Evolutionary conservation across 1,139 yeast species (phyloP), one percentile per base, ranked within the genome.

Genomic region (Entelexis paramagnoliae): DNA sequence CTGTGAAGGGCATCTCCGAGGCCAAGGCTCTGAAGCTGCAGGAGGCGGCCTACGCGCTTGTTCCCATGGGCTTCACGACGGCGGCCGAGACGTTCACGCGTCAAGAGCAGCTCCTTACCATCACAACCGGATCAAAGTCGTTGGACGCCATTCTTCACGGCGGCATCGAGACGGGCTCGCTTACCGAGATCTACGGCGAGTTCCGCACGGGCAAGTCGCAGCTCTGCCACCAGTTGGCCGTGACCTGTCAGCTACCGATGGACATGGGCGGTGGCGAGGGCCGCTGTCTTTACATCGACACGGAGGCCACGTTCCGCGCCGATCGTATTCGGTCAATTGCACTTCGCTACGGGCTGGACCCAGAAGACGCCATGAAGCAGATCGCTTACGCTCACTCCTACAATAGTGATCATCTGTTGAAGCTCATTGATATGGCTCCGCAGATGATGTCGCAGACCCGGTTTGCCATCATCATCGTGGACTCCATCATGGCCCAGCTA

Each of bases 201-300:
- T 93, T 89, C 67, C 80, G 98, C 69, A 91, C 98, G 1, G 99
- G 99, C 48, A 91, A 91, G 67, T 87, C 96, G 6, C 99, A 91
- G 70, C 71, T 91, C 50, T 93, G 98, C 68, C 98, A 93, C 66
- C 93, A 98, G 0, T 73, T 93, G 56, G 96, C 97, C 0, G 96
- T 93, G 11, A 89, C 97, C 2, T 91, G 97, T 66, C 99, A 91
- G 68, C 72, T 91, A 54, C 98, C 98, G 3, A 80, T 91, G 47
- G 97, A 91, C 65, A 84, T 86, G 86, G 97, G 97, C 43, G 99
- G 99, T 53, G 99, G 97, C 49, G 99, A 91, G 71, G 98, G 99
- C 38, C 88, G 93, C 67, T 91, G 97, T 68, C 74, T 93, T 54
- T 93, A 86, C 65, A 89, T 91, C 58, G 99, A 91, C 64, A 91